Percentiles rank a stretch among this genome's conserved stretches.
Conservation (phyloP, 805 yeast genomes). For the Saccharomycopsis olivae region DNA sequence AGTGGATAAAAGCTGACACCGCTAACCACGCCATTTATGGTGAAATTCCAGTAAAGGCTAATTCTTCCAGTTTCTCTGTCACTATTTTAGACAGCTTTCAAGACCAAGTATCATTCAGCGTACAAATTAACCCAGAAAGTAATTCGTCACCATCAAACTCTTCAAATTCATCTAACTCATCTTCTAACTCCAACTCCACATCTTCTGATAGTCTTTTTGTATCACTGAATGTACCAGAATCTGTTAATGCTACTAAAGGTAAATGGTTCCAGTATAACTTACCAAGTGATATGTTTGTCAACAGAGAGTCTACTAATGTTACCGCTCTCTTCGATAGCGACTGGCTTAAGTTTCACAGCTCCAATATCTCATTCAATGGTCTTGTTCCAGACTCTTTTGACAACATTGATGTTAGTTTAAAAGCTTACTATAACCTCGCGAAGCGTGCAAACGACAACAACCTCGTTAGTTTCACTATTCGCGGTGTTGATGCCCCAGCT, state of each 20-base stretch:
- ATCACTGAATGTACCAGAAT: conserved; percentile 3
- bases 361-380: conserved; percentile 63
- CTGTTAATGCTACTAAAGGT: conserved; percentile 61
- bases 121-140: conserved; percentile 44
- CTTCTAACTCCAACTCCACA: conserved; percentile 22
- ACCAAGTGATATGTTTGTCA: conserved; percentile 45
- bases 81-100: conserved; percentile 49
- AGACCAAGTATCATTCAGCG: conserved; percentile 46
- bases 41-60: conserved; percentile 38
- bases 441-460: not conserved
- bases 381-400: conserved; percentile 44
- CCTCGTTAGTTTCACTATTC: not conserved
- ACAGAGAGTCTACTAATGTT: conserved; percentile 38
- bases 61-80: conserved; percentile 36
- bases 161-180: conserved; percentile 34
- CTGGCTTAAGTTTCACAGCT: conserved; percentile 59
- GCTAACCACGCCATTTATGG: conserved; percentile 39
- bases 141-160: not conserved
- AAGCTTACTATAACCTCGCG: conserved; percentile 22
- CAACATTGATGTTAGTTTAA: conserved; percentile 29
- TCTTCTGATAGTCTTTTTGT: conserved; percentile 3
- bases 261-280: conserved; percentile 48
- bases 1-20: conserved; percentile 39
- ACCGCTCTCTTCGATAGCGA: conserved; percentile 31
- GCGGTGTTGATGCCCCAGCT: not conserved